Evolutionary conservation across 73 alveolate genomes (phyloP), one percentile per base, ranked within the genome.

Genomic region (Diophrys sp.): DNA sequence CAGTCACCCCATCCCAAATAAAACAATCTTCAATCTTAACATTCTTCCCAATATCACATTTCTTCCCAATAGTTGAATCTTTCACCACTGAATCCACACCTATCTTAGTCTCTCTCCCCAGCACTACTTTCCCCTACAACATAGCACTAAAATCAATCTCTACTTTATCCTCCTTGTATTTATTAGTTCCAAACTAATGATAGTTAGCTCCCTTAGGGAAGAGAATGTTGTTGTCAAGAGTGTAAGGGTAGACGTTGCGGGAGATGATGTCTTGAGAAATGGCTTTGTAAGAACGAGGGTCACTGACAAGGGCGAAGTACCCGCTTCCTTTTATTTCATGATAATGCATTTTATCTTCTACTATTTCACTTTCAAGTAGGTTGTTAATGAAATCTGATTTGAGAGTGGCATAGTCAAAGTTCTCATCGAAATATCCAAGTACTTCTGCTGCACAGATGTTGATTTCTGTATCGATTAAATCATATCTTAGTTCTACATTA

Each of bases 371-470:
- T 29, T 74, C 71, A 23, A 73, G 11, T 14, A 82, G 57, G 29
- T 82, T 53, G 70, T 82, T 82, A 26, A 82, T 82, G 53, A 74
- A 82, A 28, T 82, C 90, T 33, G 75, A 82, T 14, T 62, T 1
- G 5, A 82, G 78, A 1, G 74, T 14, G 24, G 28, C 74, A 74
- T 75, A 82, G 72, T 82, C 90, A 74, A 82, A 82, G 56, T 82
- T 82, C 44, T 82, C 90, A 24, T 77, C 69, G 67, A 82, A 82
- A 69, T 74, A 82, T 30, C 77, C 77, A 0, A 82, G 81, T 1
- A 82, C 84, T 54, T 82, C 90, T 26, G 79, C 34, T 14, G 75
- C 55, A 44, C 90, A 82, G 27, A 82, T 82, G 56, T 75, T 33
- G 18, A 82, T 67, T 24, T 82, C 75, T 14, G 74, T 62, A 32